Conservation (phyloP, 148 eudicot genomes). For the Cornus controversa region DNA sequence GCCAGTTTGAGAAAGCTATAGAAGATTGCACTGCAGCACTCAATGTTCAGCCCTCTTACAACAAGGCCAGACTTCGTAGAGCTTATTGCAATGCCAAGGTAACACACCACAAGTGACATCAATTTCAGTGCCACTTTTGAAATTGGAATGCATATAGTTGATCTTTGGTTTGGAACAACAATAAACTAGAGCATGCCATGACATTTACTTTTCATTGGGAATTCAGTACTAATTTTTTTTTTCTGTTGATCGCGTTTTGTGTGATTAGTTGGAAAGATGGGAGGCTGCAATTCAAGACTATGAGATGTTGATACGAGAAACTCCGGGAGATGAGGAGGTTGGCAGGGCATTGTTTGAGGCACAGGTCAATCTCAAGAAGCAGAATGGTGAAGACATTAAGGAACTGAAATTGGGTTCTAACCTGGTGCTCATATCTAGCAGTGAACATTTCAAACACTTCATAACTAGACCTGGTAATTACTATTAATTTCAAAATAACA, state of each 20-base stretch:
- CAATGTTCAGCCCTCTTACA: conserved; percentile 50
- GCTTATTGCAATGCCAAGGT: conserved; percentile 64
- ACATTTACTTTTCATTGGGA: too few species aligned
- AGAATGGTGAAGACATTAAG: conserved; percentile 6
- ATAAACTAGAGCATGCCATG: neutral
- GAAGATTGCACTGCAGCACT: conserved; percentile 73
- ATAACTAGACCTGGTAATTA: conserved; percentile 16
- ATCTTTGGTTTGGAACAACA: too few species aligned
- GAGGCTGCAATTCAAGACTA: conserved; percentile 63
- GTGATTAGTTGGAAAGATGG: conserved; percentile 35
- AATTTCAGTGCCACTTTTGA: neutral
- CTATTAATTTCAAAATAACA: too few species aligned
- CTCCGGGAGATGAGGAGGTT: conserved; percentile 45
- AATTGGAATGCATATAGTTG: neutral
- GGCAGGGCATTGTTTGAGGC: conserved; percentile 29
- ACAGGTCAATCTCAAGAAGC: conserved; percentile 14
- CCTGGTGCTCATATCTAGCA: conserved; percentile 10
- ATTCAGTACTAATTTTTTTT: too few species aligned
- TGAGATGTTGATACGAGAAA: conserved; percentile 40
- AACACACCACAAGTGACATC: neutral
- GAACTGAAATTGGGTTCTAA: conserved; percentile 11
- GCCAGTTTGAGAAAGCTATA: conserved; percentile 60
- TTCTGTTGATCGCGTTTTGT: neutral
- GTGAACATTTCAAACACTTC: conserved; percentile 18
- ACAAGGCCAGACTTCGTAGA: conserved; percentile 66